Evolutionary conservation across 352 stramenopile genomes (phyloP), one percentile per base, ranked within the genome.

Genomic region (Phytophthora fragariaefolia): DNA sequence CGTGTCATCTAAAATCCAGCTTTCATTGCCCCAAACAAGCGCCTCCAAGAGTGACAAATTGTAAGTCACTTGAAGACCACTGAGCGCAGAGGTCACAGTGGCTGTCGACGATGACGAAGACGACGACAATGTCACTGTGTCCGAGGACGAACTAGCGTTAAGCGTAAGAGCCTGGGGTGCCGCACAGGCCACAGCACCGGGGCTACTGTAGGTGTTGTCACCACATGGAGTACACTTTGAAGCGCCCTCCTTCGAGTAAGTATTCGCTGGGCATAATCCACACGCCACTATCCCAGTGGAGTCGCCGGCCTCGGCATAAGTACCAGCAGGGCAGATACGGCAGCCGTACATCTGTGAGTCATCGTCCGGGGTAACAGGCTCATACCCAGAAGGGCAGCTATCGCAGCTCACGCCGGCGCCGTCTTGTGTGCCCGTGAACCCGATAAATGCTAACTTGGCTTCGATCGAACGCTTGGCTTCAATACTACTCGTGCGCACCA

Each of bases 1-100:
- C 0, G 62, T 78, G 50, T 83, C 74, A 27, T 73, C 70, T 42
- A 82, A 56, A 20, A 85, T 72, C 58, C 73, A 82, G 51, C 77
- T 87, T n/a, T 82, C 69, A 46, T 91, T 93, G 38, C 83, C 83
- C 79, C 79, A 91, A 28, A 89, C 78, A 0, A 93, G 76, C 54
- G 69, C 73, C 63, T 93, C 80, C 4, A 93, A 55, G n/a, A 88
- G 53, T 23, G 80, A 87, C n/a, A 93, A 67, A 47, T 92, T 90
- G 69, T 93, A 93, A 30, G 77, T 85, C 36, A 87, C 69, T 17
- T 77, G 61, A n/a, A 76, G 49, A 10, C 71, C 60, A 42, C 62
- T 45, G 20, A 76, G 63, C 22, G 60, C 71, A 17, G 54, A 74
- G 26, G 73, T 69, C 15, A 76, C 45, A 8, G 28, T 54, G 45